A percentile compares a stretch with the other conserved stretches of the same genome.
These are phyloP conservation scores for Neofusicoccum umdonicola DNA, from an alignment of 2,329 filamentous ascomycete species.

Conservation along the genomic window DNA sequence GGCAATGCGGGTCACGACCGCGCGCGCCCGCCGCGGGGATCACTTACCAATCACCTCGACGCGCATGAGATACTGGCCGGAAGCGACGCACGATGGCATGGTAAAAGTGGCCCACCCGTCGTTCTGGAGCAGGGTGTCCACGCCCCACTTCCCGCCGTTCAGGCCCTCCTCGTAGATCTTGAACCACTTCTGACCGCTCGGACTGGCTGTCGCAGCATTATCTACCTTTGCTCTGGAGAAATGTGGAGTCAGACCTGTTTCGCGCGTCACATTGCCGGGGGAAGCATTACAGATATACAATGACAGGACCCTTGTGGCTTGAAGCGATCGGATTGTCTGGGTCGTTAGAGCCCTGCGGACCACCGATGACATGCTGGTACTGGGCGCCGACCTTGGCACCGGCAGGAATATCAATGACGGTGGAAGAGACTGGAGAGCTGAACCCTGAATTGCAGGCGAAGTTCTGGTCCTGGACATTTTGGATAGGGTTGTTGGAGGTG, in stretches of 20 bases:
- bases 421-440: constrained; percentile 35
- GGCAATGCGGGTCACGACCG: not conserved
- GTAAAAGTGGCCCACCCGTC: constrained; percentile 43
- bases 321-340: constrained; percentile 50
- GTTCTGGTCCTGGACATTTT: constrained; percentile 46
- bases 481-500: constrained; percentile 51
- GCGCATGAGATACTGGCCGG: constrained; percentile 30
- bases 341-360: constrained; percentile 49
- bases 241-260: not conserved
- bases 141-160: constrained; percentile 46
- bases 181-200: constrained; percentile 43
- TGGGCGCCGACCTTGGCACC: constrained; percentile 54
- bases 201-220: constrained; percentile 36
- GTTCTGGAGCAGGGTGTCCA: constrained; percentile 50
- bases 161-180: constrained; percentile 42
- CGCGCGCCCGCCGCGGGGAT: not conserved
- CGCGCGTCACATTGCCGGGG: not conserved
- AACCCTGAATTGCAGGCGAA: constrained; percentile 50
- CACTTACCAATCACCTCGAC: constrained; percentile 21
- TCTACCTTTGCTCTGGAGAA: constrained; percentile 36
- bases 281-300: constrained; percentile 35
- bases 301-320: constrained; percentile 46
- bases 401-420: constrained; percentile 49
- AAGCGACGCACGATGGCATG: constrained; percentile 35
- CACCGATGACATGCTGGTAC: constrained; percentile 57